A percentile compares a stretch with the other conserved stretches of the same genome.
phyloP scores from a whole-genome alignment of 768 basidiomycete species.

The Collybia nuda region DNA sequence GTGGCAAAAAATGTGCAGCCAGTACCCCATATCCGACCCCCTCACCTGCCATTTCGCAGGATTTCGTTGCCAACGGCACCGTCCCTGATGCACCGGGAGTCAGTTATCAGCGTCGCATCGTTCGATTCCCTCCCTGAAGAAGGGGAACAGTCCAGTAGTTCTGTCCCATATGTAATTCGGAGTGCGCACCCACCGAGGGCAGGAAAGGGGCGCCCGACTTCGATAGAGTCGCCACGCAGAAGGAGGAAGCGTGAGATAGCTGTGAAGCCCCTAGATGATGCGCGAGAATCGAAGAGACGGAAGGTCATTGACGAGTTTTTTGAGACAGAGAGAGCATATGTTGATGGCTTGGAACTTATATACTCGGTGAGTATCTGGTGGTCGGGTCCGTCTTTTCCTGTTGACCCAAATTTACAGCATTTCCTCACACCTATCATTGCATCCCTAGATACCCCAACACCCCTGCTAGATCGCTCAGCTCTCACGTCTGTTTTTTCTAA shows the following conservation, averaged over 20 bases:
- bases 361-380: constrained; percentile 59
- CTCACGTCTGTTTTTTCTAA: constrained; percentile 82
- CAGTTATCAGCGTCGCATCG: constrained; percentile 69
- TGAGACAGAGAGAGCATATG: constrained; percentile 78
- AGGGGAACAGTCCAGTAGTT: constrained; percentile 20
- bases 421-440: constrained; percentile 79
- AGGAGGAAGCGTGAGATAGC: constrained; percentile 33
- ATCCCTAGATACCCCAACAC: constrained; percentile 66
- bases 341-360: constrained; percentile 80
- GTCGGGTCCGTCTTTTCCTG: not conserved
- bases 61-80: constrained; percentile 60
- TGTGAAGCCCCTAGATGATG: constrained; percentile 43
- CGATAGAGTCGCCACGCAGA: constrained; percentile 38
- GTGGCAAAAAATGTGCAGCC: constrained; percentile 15
- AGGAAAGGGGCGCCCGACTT: constrained; percentile 32
- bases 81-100: constrained; percentile 55
- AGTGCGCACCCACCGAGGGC: constrained; percentile 23
- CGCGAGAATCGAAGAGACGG: constrained; percentile 52
- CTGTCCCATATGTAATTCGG: constrained; percentile 29
- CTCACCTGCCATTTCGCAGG: constrained; percentile 60
- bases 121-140: constrained; percentile 72
- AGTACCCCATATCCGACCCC: constrained; percentile 35
- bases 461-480: constrained; percentile 66
- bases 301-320: constrained; percentile 81
- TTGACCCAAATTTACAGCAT: constrained; percentile 45